Evolutionary conservation across 805 yeast genomes (phyloP).

Genomic region (Spathaspora passalidarum): DNA sequence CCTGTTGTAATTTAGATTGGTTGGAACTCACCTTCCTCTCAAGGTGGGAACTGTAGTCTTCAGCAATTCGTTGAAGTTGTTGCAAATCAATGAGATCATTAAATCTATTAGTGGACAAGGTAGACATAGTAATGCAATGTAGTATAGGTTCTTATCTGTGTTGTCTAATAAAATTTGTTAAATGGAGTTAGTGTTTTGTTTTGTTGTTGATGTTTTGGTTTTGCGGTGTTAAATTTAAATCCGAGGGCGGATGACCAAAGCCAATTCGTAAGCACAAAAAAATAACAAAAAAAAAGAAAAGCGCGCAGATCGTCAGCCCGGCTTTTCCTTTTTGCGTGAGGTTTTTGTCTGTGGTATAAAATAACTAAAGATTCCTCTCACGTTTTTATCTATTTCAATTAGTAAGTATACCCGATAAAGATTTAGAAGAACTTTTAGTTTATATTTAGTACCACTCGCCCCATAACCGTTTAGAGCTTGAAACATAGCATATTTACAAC

Average conservation of each 20-base stretch:
- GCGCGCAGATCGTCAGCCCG: background rate
- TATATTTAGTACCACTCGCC: no score
- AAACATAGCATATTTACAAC: no score
- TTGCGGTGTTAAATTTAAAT: background rate
- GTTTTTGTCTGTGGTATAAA: background rate
- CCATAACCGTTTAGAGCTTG: no score
- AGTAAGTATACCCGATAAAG: no score
- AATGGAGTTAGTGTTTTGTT: background rate
- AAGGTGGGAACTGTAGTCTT: background rate
- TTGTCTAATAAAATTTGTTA: background rate
- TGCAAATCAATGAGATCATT: background rate
- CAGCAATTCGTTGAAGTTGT: background rate
- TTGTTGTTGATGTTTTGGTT: background rate
- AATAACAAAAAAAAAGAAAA: background rate
- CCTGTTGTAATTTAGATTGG: conserved; percentile 17
- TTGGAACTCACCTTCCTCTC: background rate
- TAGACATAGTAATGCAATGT: no score
- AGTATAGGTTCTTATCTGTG: no score
- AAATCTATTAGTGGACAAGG: background rate
- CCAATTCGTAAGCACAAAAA: background rate
- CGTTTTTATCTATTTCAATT: no score
- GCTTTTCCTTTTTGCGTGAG: background rate
- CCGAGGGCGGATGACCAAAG: background rate
- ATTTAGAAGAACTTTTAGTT: no score
- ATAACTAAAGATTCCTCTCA: no score